phyloP scores from a whole-genome alignment of 2,329 filamentous ascomycete genomes.

The Paraphoma chrysanthemicola region DNA sequence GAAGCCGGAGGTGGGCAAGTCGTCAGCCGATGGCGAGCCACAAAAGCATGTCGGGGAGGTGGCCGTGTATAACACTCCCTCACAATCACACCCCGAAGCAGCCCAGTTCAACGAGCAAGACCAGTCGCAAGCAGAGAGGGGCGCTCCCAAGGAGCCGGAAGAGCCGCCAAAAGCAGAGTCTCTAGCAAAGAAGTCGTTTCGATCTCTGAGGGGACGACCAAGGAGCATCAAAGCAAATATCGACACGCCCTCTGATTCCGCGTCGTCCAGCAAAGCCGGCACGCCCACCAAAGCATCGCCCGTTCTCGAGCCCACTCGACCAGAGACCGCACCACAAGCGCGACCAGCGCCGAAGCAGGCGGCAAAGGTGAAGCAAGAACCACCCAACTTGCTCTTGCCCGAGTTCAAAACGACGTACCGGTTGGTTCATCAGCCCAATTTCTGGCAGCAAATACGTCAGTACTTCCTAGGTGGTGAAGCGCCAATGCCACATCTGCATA shows the following conservation, averaged over 20 bases:
- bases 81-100: conserved; percentile 57
- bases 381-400: conserved; percentile 72
- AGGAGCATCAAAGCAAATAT: conserved; percentile 28
- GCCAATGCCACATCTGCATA: conserved; percentile 72
- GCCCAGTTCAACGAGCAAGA: conserved; percentile 59
- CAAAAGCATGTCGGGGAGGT: conserved; percentile 61
- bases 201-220: conserved; percentile 41
- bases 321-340: conserved; percentile 33
- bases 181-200: conserved; percentile 34
- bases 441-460: conserved; percentile 53
- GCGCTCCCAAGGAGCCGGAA: conserved; percentile 24
- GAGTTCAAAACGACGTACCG: conserved; percentile 73
- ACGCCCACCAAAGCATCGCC: conserved; percentile 40
- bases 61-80: conserved; percentile 59
- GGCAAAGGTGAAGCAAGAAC: conserved; percentile 36
- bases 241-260: conserved; percentile 22
- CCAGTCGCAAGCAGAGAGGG: conserved; percentile 27
- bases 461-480: conserved; percentile 56
- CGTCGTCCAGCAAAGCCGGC: conserved; percentile 46
- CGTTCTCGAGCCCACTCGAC: conserved; percentile 30
- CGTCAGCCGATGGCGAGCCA: conserved; percentile 63
- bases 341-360: conserved; percentile 35
- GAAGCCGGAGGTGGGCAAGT: conserved; percentile 56
- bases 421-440: conserved; percentile 51
- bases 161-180: conserved; percentile 26